phyloP scores from a whole-genome alignment of 2,329 filamentous ascomycete species.

The Phialophora tarda region DNA sequence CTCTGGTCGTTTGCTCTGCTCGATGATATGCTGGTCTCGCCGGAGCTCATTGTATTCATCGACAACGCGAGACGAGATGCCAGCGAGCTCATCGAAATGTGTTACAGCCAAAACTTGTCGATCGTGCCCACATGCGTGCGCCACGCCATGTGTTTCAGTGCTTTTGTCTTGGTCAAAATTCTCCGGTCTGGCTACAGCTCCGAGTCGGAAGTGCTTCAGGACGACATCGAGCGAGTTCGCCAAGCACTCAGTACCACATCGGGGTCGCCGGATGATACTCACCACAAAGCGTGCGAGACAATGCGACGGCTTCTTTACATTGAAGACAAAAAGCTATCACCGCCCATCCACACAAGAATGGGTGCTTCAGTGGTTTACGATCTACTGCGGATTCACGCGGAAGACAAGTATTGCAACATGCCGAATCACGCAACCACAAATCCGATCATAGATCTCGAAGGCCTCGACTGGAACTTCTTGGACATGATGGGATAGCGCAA shows the following conservation, averaged over 20 bases:
- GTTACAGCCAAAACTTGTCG: slow-evolving; percentile 19
- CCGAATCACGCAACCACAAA: neutral
- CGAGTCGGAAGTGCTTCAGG: slow-evolving; percentile 16
- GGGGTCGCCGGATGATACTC: slow-evolving; percentile 9
- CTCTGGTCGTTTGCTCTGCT: slow-evolving; percentile 18
- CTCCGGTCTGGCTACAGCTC: slow-evolving; percentile 10
- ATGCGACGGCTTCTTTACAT: slow-evolving; percentile 10
- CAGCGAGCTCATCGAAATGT: slow-evolving; percentile 16
- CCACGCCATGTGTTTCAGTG: slow-evolving; percentile 14
- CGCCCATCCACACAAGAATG: slow-evolving; percentile 20
- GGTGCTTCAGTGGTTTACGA: slow-evolving; percentile 20
- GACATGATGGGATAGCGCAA: slow-evolving; percentile 30
- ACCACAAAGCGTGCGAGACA: slow-evolving; percentile 15
- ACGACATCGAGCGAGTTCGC: slow-evolving; percentile 16
- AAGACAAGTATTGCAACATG: slow-evolving; percentile 10
- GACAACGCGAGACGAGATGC: slow-evolving; percentile 16
- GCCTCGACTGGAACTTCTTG: slow-evolving; percentile 18
- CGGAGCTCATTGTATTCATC: slow-evolving; percentile 1
- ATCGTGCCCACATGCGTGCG: slow-evolving; percentile 8
- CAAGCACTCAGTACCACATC: slow-evolving; percentile 14
- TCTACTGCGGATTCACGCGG: slow-evolving; percentile 9
- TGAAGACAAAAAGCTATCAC: slow-evolving; percentile 18
- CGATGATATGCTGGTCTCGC: slow-evolving; percentile 13
- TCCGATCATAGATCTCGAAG: slow-evolving; percentile 18
- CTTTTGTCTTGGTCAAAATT: slow-evolving; percentile 13